Base-by-base conservation (phyloP, 192 early-diverging fungal species). In the Coemansia sp. region DNA sequence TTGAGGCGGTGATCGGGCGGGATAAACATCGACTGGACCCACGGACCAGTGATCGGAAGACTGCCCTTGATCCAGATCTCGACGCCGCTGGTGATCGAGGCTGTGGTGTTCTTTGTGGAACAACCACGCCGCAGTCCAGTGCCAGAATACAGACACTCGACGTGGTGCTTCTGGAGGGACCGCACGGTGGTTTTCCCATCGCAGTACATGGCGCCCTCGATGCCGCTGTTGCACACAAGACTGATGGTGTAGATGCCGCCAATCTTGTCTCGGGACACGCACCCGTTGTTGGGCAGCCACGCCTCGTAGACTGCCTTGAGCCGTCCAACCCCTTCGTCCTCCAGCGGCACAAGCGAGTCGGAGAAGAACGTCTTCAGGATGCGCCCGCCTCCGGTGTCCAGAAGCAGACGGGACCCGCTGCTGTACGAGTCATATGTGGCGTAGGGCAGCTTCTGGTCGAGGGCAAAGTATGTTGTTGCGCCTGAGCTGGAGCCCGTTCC, bases 11-110 rank as follows among this genome's bases (percentile, higher is more conserved):
- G 40, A 21, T 62, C 65, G 41, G 80, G 80, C 47, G 74, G 74
- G 1, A 82, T 60, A 36, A 71, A 52, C 74, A 82, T 73, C 15
- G 65, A 49, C 68, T 82, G 80, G 56, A 77, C 45, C 80, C 80
- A 82, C 19, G 80, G 74, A 12, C 71, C 70, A 39, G 67, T 63
- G 36, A 82, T 37, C 0, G 80, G 80, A 58, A 74, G 7, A 47
- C 80, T 82, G 65, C 65, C 71, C 66, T 82, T 82, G 39, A 82
- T 82, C 80, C 80, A 82, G 47, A 82, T 37, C 49, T 74, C 74
- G 22, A 71, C 48, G 19, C 80, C 80, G 26, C 65, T 74, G 54
- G 57, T 71, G 5, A 65, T 55, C 9, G 26, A 4, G 15, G n/a
- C 54, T 13, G 43, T 13, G 40, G 63, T 48, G n/a, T 48, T 54